These are phyloP conservation scores for Cyclostephanos invisitatus DNA, from an alignment of 108 stramenopile species.

Conservation along the genomic window DNA sequence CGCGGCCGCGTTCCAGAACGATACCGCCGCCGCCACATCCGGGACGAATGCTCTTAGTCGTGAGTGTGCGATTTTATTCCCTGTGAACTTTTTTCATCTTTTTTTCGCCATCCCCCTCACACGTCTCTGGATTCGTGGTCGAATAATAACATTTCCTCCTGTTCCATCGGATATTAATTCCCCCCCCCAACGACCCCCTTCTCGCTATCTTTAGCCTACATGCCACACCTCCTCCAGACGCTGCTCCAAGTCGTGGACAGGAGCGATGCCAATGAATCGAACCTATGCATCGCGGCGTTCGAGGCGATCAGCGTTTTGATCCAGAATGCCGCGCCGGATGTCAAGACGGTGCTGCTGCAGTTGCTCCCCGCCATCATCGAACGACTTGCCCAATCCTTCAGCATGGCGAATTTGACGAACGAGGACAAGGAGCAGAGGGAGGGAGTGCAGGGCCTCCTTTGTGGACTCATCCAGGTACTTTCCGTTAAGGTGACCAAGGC, in stretches of 20 bases:
- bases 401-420: constrained; percentile 69
- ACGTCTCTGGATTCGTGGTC: too few relatives aligned
- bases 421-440: constrained; percentile 88
- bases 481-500: constrained; percentile 73
- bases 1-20: constrained; percentile 77
- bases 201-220: constrained; percentile 53
- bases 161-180: not conserved
- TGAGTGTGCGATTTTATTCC: constrained; percentile 1
- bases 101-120: too few relatives aligned
- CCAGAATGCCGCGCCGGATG: constrained; percentile 83
- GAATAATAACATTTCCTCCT: too few relatives aligned
- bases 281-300: constrained; percentile 82
- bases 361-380: constrained; percentile 79
- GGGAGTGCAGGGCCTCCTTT: constrained; percentile 85
- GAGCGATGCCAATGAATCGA: constrained; percentile 81
- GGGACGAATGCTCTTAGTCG: constrained; percentile 74
- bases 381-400: constrained; percentile 76
- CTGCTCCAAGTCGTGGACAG: constrained; percentile 86
- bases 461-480: constrained; percentile 82
- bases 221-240: constrained; percentile 73
- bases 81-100: not conserved
- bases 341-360: constrained; percentile 59
- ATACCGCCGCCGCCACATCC: constrained; percentile 49
- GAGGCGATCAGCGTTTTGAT: constrained; percentile 87
- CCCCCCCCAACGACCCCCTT: not conserved